Percentiles rank a stretch among this genome's conserved stretches.
These are phyloP conservation scores for Solanum paucissectum DNA, from an alignment of 257 asterid species.

Conservation along the genomic window DNA sequence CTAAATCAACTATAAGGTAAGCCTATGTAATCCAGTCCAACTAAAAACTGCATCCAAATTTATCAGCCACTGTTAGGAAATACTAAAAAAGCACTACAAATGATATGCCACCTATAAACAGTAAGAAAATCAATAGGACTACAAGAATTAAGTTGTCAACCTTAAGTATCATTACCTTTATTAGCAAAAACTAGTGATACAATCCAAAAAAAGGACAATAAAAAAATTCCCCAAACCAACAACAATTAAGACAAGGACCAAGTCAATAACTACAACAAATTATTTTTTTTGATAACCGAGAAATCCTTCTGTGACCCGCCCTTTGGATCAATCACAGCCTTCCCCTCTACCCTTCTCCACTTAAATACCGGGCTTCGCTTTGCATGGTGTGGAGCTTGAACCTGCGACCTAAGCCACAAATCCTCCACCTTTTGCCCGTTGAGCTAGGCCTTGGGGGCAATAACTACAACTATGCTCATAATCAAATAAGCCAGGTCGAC, in stretches of 20 bases:
- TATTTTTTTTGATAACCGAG: too few relatives aligned
- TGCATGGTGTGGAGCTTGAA: too few relatives aligned
- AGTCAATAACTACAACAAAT: not conserved
- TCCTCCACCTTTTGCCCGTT: too few relatives aligned
- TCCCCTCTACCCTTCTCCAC: too few relatives aligned
- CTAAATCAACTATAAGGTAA: not conserved
- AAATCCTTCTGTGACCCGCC: too few relatives aligned
- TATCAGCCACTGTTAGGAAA: not conserved
- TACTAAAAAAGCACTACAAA: not conserved
- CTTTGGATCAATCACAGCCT: too few relatives aligned
- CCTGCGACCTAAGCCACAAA: too few relatives aligned
- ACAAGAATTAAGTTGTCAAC: not conserved
- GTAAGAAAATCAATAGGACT: not conserved
- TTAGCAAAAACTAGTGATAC: not conserved
- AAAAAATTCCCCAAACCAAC: not conserved
- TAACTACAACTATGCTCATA: not conserved
- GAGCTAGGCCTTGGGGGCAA: not conserved
- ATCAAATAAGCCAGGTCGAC: not conserved
- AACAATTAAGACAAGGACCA: not conserved
- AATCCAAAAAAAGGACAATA: not conserved
- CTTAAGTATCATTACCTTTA: not conserved
- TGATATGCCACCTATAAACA: not conserved
- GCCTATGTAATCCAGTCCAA: not conserved
- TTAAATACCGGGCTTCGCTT: too few relatives aligned
- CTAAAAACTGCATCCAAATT: not conserved